Evolutionary conservation across 2,329 filamentous ascomycete genomes (phyloP).

Genomic region (Raffaelea deltoideospora): DNA sequence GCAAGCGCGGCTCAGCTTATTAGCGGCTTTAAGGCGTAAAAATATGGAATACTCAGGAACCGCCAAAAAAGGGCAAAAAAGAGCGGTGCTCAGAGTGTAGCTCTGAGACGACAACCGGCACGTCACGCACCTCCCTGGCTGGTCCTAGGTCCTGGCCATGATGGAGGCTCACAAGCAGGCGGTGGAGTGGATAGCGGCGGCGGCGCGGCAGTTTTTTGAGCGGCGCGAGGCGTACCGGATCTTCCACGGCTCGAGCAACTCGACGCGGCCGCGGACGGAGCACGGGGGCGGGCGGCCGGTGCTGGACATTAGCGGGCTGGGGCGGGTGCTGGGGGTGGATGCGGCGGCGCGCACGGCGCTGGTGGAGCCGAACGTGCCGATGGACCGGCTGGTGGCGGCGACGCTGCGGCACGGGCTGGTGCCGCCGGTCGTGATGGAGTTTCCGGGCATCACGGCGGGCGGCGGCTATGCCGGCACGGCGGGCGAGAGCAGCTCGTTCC

Average conservation of each 20-base stretch:
- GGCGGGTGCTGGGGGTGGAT: conserved; percentile 50
- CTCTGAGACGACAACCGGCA: too few relatives aligned
- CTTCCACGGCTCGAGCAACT: conserved; percentile 65
- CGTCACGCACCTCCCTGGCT: too few relatives aligned
- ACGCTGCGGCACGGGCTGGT: conserved; percentile 52
- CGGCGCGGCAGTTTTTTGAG: conserved; percentile 32
- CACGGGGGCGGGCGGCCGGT: conserved; percentile 20
- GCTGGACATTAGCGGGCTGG: conserved; percentile 47
- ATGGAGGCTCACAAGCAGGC: conserved; percentile 35
- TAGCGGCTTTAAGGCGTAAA: too few relatives aligned
- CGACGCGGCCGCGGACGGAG: conserved; percentile 38
- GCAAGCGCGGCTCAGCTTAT: too few relatives aligned
- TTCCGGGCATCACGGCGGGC: conserved; percentile 59
- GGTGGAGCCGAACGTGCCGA: conserved; percentile 62
- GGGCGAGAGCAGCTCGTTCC: conserved; percentile 56
- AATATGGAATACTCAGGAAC: too few relatives aligned
- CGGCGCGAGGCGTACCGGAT: conserved; percentile 50
- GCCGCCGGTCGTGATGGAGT: conserved; percentile 62
- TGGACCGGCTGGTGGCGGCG: conserved; percentile 53
- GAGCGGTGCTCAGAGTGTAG: too few relatives aligned
- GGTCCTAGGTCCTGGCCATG: too few relatives aligned
- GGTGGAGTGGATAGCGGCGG: conserved; percentile 29
- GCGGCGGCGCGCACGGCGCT: conserved; percentile 38
- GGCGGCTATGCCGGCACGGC: conserved; percentile 58
- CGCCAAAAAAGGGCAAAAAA: too few relatives aligned